phyloP scores from a whole-genome alignment of 2,329 filamentous ascomycete species.

The Fusarium guadeloupense region DNA sequence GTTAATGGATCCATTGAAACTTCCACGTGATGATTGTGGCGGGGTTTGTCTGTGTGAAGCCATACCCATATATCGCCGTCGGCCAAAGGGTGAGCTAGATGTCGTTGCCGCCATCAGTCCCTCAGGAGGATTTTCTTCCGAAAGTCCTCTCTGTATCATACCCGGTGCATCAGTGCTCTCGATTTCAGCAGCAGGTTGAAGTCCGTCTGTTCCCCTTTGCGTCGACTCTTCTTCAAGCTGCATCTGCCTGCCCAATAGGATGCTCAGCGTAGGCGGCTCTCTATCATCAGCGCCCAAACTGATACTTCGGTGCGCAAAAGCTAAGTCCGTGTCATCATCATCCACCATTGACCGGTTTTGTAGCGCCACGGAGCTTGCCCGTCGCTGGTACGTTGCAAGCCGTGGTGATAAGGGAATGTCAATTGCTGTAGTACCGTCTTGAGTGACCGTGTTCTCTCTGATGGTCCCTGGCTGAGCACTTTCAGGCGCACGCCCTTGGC shows the following conservation, averaged over 20 bases:
- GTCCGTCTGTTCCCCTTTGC: constrained; percentile 36
- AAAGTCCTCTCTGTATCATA: constrained; percentile 53
- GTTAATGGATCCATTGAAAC: constrained; percentile 54
- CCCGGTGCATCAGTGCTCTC: constrained; percentile 51
- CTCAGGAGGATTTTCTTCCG: constrained; percentile 58
- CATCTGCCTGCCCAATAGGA: constrained; percentile 61
- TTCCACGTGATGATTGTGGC: constrained; percentile 57
- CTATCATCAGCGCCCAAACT: constrained; percentile 73
- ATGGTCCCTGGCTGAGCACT: constrained; percentile 45
- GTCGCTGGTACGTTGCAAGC: constrained; percentile 62
- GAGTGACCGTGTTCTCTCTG: constrained; percentile 53
- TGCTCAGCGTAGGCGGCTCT: constrained; percentile 71
- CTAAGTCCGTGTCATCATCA: constrained; percentile 69
- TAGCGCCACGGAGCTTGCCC: constrained; percentile 76
- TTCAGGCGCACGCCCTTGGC: constrained; percentile 41
- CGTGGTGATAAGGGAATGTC: constrained; percentile 78
- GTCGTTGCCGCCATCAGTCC: constrained; percentile 53
- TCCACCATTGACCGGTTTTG: constrained; percentile 64
- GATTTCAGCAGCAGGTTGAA: constrained; percentile 57
- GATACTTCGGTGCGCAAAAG: constrained; percentile 72
- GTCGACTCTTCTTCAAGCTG: constrained; percentile 47
- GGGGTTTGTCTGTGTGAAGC: constrained; percentile 54
- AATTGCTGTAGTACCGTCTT: constrained; percentile 70
- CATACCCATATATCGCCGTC: constrained; percentile 59
- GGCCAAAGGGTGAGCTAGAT: constrained; percentile 57